These are phyloP conservation scores for Ichthyophthirius multifiliis DNA, from an alignment of 169 alveolate genomes.

Conservation along the genomic window DNA sequence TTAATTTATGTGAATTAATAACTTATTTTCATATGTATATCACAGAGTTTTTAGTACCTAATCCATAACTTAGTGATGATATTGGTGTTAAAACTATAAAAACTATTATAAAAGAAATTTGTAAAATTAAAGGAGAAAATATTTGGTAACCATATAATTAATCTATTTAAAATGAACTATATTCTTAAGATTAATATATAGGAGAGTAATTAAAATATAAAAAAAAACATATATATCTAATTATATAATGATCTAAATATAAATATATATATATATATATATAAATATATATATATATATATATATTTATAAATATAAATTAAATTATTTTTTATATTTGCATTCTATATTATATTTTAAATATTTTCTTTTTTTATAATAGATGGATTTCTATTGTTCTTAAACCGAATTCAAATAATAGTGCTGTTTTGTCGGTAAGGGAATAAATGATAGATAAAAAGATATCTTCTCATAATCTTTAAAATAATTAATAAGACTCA, in stretches of 20 bases:
- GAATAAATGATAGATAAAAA: too few relatives aligned
- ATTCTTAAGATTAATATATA: not conserved
- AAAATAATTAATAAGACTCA: too few relatives aligned
- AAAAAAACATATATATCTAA: not conserved
- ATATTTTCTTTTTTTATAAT: too few relatives aligned
- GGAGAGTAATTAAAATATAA: not conserved
- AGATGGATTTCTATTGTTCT: too few relatives aligned
- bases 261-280: too few relatives aligned
- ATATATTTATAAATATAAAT: too few relatives aligned
- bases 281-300: too few relatives aligned
- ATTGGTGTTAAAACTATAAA: conserved; percentile 34
- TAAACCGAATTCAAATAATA: too few relatives aligned
- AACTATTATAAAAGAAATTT: conserved; percentile 17
- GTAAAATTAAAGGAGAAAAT: conserved; percentile 29
- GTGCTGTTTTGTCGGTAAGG: too few relatives aligned
- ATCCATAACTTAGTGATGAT: conserved; percentile 21
- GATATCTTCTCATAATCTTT: too few relatives aligned
- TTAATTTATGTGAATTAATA: conserved; percentile 11
- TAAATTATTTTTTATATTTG: too few relatives aligned
- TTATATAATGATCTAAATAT: not conserved
- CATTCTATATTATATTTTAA: too few relatives aligned
- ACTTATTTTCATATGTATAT: conserved; percentile 27
- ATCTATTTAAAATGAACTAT: not conserved
- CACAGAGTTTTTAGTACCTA: conserved; percentile 12
- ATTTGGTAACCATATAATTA: conserved; percentile 21